Evolutionary conservation across 1,284 basidiomycete species (phyloP).

Genomic region (Ganoderma resinaceum): DNA sequence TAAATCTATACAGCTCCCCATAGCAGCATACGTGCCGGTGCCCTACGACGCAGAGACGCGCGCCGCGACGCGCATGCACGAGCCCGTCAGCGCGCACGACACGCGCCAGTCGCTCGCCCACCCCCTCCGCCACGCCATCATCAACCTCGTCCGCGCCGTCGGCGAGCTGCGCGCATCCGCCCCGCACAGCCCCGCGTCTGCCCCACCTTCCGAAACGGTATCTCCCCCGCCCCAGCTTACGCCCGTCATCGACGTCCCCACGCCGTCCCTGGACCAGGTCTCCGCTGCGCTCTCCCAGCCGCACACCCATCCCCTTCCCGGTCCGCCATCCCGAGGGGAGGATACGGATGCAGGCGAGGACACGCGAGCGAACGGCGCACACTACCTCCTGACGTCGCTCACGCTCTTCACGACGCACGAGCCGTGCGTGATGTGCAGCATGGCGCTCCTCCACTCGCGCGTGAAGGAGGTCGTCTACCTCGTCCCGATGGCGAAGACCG

Average conservation of each 20-base stretch:
- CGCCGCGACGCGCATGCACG: constrained; percentile 40
- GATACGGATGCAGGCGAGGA: constrained; percentile 21
- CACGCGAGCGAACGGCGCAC: constrained; percentile 61
- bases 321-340: not conserved
- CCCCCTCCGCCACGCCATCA: constrained; percentile 83
- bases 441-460: constrained; percentile 92
- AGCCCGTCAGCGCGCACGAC: constrained; percentile 70
- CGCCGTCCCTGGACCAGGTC: constrained; percentile 14
- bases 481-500: constrained; percentile 72
- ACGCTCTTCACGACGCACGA: constrained; percentile 92
- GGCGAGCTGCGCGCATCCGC: constrained; percentile 61
- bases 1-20: constrained; percentile 62
- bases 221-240: constrained; percentile 17
- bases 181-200: constrained; percentile 5
- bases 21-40: constrained; percentile 77
- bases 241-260: constrained; percentile 9
- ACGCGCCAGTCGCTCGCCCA: constrained; percentile 71
- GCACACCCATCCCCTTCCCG: constrained; percentile 7
- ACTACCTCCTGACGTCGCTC: constrained; percentile 86
- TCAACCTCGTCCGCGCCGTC: constrained; percentile 77
- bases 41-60: constrained; percentile 54
- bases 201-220: not conserved
- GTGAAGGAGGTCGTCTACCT: constrained; percentile 86
- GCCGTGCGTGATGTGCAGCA: constrained; percentile 94
- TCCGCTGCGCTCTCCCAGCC: constrained; percentile 12